Evolutionary conservation across 202 grass and related monocot species (phyloP).

Genomic region (Zizania palustris): DNA sequence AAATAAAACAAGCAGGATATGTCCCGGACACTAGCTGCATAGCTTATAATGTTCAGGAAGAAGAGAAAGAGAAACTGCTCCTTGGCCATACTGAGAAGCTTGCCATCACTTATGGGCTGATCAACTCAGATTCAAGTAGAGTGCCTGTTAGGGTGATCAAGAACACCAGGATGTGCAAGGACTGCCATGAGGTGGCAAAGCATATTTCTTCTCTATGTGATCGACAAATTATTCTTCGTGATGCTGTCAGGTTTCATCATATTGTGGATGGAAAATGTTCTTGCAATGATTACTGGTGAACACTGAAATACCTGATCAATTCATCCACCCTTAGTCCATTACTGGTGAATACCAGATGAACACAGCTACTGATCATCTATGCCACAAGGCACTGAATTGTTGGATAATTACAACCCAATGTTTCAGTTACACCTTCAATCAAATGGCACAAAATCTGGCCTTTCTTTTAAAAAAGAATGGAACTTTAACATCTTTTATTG

Average conservation of each 20-base stretch:
- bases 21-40: slow-evolving; percentile 66
- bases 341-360: background rate
- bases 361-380: background rate
- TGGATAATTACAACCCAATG: background rate
- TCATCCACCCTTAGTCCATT: background rate
- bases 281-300: slow-evolving; percentile 81
- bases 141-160: slow-evolving; percentile 76
- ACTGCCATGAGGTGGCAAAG: slow-evolving; percentile 76
- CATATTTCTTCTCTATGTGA: slow-evolving; percentile 52
- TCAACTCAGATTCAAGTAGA: slow-evolving; percentile 51
- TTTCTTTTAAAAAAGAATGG: background rate
- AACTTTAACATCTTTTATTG: slow-evolving; percentile 31
- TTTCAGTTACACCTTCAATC: slow-evolving; percentile 17
- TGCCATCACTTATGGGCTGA: slow-evolving; percentile 70
- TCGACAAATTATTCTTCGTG: slow-evolving; percentile 62
- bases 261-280: slow-evolving; percentile 74
- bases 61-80: slow-evolving; percentile 78
- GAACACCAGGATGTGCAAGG: slow-evolving; percentile 80
- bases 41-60: slow-evolving; percentile 52
- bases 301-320: background rate
- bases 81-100: slow-evolving; percentile 82
- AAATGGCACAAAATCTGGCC: background rate
- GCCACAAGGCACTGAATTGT: slow-evolving; percentile 11
- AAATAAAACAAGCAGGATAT: slow-evolving; percentile 68
- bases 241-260: slow-evolving; percentile 71